Base-by-base conservation (phyloP, 2,329 filamentous ascomycete species). In the Aureobasidium sp. region DNA sequence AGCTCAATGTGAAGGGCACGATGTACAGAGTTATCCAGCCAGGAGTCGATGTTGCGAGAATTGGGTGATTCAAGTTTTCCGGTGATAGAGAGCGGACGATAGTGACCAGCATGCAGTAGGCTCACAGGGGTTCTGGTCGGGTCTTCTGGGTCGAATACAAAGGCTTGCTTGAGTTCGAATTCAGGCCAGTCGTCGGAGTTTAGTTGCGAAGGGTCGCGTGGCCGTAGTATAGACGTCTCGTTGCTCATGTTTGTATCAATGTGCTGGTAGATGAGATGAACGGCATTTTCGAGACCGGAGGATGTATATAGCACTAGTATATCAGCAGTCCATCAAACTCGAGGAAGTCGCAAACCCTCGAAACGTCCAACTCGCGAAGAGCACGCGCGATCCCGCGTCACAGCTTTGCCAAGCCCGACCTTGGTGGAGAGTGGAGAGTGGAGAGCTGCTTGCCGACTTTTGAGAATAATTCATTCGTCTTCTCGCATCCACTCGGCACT, bases 101-200 rank as follows among this genome's bases (percentile, higher is more conserved):
- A 77, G 0, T 81, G 72, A 66, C 82, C 81, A 3, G 86, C 83
- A 50, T 83, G 72, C 4, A 91, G 78, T 5, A 88, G 79, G 68
- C 83, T 88, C 32, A 81, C 82, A 3, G 83, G 70, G 41, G 68
- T 67, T 9, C 70, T 69, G n/a, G 78, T 79, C 32, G 73, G 72
- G 34, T 47, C 51, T n/a, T 54, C 39, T 16, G 82, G 81, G 66
- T 85, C 78, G 64, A 82, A 80, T n/a, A 90, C 79, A 21, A 82
- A 77, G 41, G 82, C 86, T 68, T 89, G 80, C 54, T 70, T 77
- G 45, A 91, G 76, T 6, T 83, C 76, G 68, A 88, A 89, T 53
- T 80, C 80, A 3, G 85, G 83, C 79, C 84, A 88, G 16, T 83
- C 73, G 64, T 73, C 68, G 45, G 64, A 66, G 66, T 83, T 61